These are phyloP conservation scores for Diospyros kaki DNA, from an alignment of 148 eudicot genomes.

Conservation along the genomic window DNA sequence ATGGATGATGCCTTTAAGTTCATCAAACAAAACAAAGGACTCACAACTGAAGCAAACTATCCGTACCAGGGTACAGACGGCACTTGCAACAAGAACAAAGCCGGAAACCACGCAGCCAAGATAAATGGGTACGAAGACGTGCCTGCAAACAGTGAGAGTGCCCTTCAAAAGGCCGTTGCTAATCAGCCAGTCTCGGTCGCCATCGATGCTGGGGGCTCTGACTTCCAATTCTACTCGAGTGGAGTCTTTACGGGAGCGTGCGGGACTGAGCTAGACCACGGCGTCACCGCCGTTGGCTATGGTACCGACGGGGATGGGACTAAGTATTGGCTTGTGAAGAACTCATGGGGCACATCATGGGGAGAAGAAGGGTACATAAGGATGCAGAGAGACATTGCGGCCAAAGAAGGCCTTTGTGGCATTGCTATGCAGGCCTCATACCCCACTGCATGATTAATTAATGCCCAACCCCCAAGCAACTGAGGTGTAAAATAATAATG, in stretches of 20 bases:
- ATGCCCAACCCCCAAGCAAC: too few species aligned
- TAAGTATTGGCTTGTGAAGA: neutral
- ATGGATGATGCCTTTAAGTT: slow-evolving; percentile 2
- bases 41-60: slow-evolving; percentile 15
- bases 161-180: slow-evolving; percentile 12
- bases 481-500: too few species aligned
- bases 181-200: slow-evolving; percentile 16
- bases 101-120: neutral
- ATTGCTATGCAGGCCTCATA: slow-evolving; percentile 4
- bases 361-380: slow-evolving; percentile 8
- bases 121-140: slow-evolving; percentile 5
- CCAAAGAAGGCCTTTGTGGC: slow-evolving; percentile 14
- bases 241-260: neutral
- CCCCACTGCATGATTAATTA: neutral
- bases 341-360: neutral
- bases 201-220: neutral
- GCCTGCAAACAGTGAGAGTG: slow-evolving; percentile 11
- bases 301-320: neutral
- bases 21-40: neutral
- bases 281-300: slow-evolving; percentile 1
- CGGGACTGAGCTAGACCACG: neutral
- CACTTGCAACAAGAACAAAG: slow-evolving; percentile 5
- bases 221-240: neutral
- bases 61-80: slow-evolving; percentile 13
- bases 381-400: slow-evolving; percentile 10